These are phyloP conservation scores for Aspergillus melleus DNA, from an alignment of 2,329 filamentous ascomycete species.

Conservation along the genomic window DNA sequence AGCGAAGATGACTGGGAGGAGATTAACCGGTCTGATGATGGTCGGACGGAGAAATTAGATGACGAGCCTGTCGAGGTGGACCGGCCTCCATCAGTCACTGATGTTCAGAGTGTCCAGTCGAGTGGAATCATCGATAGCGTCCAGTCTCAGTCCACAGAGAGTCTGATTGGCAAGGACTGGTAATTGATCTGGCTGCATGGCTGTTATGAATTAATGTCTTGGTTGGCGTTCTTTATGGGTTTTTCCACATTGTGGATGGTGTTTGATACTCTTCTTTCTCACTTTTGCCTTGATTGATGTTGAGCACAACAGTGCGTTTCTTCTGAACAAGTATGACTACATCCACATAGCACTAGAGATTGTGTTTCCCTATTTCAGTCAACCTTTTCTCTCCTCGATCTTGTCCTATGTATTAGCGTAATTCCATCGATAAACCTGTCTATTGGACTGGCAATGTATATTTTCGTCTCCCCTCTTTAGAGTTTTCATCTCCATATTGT, in stretches of 20 bases:
- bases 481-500: background rate
- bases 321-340: background rate
- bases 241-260: background rate
- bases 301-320: background rate
- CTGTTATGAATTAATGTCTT: conserved; percentile 1
- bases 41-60: conserved; percentile 27
- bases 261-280: too few species aligned
- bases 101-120: conserved; percentile 38
- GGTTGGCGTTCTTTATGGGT: background rate
- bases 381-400: background rate
- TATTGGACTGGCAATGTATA: background rate
- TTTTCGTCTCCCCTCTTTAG: background rate
- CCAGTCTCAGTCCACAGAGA: conserved; percentile 22
- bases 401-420: background rate
- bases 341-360: background rate
- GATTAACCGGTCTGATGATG: conserved; percentile 30
- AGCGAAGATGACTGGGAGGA: conserved; percentile 44
- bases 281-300: background rate
- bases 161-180: conserved; percentile 23
- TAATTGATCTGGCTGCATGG: background rate
- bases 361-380: too few species aligned
- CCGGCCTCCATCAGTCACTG: conserved; percentile 28
- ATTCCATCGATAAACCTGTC: too few species aligned
- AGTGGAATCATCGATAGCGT: conserved; percentile 31
- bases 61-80: conserved; percentile 37